phyloP scores from a whole-genome alignment of 2,329 filamentous ascomycete species.

The Aspergillus awamori region DNA sequence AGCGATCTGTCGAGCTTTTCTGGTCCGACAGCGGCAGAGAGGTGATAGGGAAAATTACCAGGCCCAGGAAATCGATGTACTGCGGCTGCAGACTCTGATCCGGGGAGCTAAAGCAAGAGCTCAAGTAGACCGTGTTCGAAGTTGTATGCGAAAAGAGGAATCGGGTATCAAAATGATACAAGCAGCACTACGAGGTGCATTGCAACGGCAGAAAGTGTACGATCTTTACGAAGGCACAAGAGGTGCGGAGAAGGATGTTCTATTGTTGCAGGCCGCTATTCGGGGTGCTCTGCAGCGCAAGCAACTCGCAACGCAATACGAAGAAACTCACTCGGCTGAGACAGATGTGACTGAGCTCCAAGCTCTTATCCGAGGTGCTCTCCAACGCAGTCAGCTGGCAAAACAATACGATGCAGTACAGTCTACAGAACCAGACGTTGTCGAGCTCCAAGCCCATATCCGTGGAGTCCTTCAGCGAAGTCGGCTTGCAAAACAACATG shows the following conservation, averaged over 20 bases:
- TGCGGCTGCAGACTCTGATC: conserved; percentile 80
- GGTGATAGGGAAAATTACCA: conserved; percentile 73
- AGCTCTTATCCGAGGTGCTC: conserved; percentile 13
- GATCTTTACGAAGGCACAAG: conserved; percentile 64
- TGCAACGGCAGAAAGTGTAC: conserved; percentile 45
- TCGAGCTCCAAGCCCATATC: conserved; percentile 58
- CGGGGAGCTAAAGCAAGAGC: conserved; percentile 56
- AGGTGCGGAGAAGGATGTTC: conserved; percentile 66
- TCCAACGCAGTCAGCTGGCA: conserved; percentile 17
- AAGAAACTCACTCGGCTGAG: conserved; percentile 1
- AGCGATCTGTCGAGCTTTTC: conserved; percentile 73
- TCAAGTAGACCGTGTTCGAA: conserved; percentile 47
- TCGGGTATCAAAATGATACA: conserved; percentile 55
- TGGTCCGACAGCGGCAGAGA: conserved; percentile 67
- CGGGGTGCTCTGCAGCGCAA: conserved; percentile 54
- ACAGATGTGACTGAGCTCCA: background rate
- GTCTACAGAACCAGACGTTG: background rate
- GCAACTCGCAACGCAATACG: background rate
- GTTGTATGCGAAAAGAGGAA: conserved; percentile 42
- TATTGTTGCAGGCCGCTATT: conserved; percentile 56
- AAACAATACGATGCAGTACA: conserved; percentile 43
- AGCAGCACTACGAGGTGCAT: conserved; percentile 56
- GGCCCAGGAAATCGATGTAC: conserved; percentile 69
- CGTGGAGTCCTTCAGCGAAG: conserved; percentile 23
- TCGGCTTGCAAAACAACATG: conserved; percentile 22